Evolutionary conservation across 2,329 filamentous ascomycete species (phyloP), one percentile per base, ranked within the genome.

Genomic region (Epichloe hybrida): DNA sequence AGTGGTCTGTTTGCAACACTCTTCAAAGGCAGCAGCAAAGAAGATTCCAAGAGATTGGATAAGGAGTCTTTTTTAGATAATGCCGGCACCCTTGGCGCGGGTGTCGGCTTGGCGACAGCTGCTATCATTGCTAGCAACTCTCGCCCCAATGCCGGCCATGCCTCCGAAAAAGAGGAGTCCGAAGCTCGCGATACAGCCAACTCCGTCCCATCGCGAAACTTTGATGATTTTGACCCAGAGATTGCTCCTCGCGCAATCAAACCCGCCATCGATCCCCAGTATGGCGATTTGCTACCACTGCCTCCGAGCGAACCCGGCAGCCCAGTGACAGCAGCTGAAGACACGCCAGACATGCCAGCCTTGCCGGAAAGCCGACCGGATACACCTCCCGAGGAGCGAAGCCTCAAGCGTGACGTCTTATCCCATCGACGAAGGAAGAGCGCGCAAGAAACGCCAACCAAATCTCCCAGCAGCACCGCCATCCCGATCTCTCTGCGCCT

Each of bases 61-160:
- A 68, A 70, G 65, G 66, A 74, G 69, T 79, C 79, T 83, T 83
- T 21, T 82, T 82, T 83, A 83, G 80, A 68, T 83, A 79, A 77
- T 74, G 77, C 80, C 79, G 79, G 71, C 75, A 83, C 74, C 75
- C 72, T 76, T 79, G 79, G 79, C 79, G 77, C 75, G 73, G 79
- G 79, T 83, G 80, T 71, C 79, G 80, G 80, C 76, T 64, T 76
- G 67, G 73, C 71, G 70, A 72, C 73, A 66, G 67, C 66, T 61
- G 68, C 66, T 53, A 56, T 67, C 57, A 62, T 66, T 60, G 64
- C 67, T 59, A 62, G 66, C 59, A 61, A 62, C 58, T 62, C 65
- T 64, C 68, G 65, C 59, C 64, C 68, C 51, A 69, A 74, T 62
- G 73, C 72, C 71, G 66, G 67, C 65, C 70, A 72, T 58, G 61